Conservation (phyloP, 2,329 filamentous ascomycete genomes). For the Talaromyces marneffei region DNA sequence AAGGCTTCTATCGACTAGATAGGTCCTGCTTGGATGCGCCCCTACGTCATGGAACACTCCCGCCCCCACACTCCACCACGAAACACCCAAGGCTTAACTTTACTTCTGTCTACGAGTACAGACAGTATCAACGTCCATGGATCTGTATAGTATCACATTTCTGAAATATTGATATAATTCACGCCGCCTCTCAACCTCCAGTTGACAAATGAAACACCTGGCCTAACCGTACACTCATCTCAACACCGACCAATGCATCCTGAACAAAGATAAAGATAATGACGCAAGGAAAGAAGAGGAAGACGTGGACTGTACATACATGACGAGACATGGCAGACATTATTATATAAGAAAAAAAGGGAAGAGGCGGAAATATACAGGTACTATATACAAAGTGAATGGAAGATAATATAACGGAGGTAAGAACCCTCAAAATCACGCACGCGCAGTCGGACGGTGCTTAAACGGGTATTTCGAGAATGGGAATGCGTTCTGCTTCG, state of each 20-base stretch:
- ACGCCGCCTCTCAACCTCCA: background rate
- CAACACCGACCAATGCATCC: slow-evolving; percentile 16
- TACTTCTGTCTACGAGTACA: background rate
- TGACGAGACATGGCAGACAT: slow-evolving; percentile 1
- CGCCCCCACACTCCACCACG: background rate
- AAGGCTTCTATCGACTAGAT: no score
- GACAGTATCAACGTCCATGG: no score
- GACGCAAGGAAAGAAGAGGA: background rate
- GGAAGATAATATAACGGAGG: background rate
- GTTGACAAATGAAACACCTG: background rate
- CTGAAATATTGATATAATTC: background rate
- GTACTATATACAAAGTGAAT: slow-evolving; percentile 13
- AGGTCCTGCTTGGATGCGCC: background rate
- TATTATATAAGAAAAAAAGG: background rate
- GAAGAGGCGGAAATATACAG: background rate
- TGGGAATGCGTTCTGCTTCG: slow-evolving; percentile 28
- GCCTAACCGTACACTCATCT: slow-evolving; percentile 1
- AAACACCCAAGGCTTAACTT: background rate
- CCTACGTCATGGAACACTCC: background rate
- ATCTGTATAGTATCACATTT: background rate
- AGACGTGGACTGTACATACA: slow-evolving; percentile 9
- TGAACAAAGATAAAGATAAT: background rate
- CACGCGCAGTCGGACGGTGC: slow-evolving; percentile 20
- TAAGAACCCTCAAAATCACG: background rate
- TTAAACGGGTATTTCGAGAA: slow-evolving; percentile 32